Evolutionary conservation across 768 basidiomycete species (phyloP), one percentile per base, ranked within the genome.

Genomic region (Crepidotus variabilis): DNA sequence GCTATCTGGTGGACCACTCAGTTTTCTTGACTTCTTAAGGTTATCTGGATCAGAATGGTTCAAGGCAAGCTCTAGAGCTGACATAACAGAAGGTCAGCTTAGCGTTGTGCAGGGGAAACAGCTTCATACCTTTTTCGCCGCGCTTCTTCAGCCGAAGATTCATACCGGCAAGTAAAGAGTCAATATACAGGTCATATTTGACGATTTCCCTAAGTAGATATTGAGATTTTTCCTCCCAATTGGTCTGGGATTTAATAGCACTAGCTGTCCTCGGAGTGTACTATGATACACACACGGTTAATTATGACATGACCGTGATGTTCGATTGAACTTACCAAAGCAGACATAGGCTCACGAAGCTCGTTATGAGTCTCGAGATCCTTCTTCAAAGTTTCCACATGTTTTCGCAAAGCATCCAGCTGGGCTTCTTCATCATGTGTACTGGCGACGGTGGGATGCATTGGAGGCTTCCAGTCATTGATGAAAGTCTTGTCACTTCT

Each of bases 161-260:
- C 87, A 94, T 95, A 35, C 90, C 95, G 3, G 77, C 72, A 67
- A 88, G 84, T 28, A 99, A 79, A 6, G 94, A 91, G 60, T 96
- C 94, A 54, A 96, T 88, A 69, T 99, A 99, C 14, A 90, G 90
- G 52, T 92, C 87, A 71, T 98, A 98, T 70, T 98, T 98, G 67
- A 94, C 91, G 43, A 93, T 91, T 74, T 99, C 96, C 8, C 89
- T 84, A 52, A 94, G 78, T 48, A 98, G 75, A 69, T 92, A 92
- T 65, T 92, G 87, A 2, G 91, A 93, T 68, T 90, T 95, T 68
- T 85, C 88, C 73, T 92, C 90, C 93, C 94, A 98, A 67, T 99
- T 99, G 58, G 82, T 81, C 62, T 84, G 79, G 0, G 97, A 87
- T 71, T 87, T 98, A 61, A 77, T 64, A 0, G 82, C 80, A 66